phyloP scores from a whole-genome alignment of 129 eudicot species.

The Helichrysum umbraculigerum region DNA sequence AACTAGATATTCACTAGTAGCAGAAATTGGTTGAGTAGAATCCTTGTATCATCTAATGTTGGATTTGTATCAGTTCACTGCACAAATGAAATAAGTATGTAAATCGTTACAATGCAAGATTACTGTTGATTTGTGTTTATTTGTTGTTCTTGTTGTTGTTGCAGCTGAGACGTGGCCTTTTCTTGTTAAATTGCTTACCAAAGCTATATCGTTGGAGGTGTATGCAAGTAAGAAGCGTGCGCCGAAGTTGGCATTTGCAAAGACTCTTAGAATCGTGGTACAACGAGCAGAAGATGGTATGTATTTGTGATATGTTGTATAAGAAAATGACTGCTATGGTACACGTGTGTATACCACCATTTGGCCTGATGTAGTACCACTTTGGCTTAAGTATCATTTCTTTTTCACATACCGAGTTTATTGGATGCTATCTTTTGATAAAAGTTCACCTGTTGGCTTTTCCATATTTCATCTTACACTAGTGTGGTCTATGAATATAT shows the following conservation, averaged over 20 bases:
- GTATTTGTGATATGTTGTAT: slow-evolving; percentile 36
- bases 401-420: not conserved
- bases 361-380: slow-evolving; percentile 14
- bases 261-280: slow-evolving; percentile 75
- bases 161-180: slow-evolving; percentile 97
- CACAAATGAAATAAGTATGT: slow-evolving; percentile 5
- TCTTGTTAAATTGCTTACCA: slow-evolving; percentile 62
- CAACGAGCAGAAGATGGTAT: slow-evolving; percentile 77
- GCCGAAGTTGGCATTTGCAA: slow-evolving; percentile 74
- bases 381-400: slow-evolving; percentile 5
- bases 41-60: not conserved
- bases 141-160: not conserved
- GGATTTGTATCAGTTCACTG: slow-evolving; percentile 14
- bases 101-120: not conserved
- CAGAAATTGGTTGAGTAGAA: not conserved
- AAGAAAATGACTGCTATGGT: slow-evolving; percentile 10
- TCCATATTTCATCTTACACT: not conserved
- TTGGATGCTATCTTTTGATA: slow-evolving; percentile 3
- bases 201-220: slow-evolving; percentile 62
- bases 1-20: not conserved
- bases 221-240: slow-evolving; percentile 64
- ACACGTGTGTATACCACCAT: slow-evolving; percentile 15
- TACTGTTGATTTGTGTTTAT: slow-evolving; percentile 9
- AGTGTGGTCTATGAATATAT: not conserved
- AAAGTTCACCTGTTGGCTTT: not conserved